phyloP scores from a whole-genome alignment of 148 eudicot species.

The Arctostaphylos glauca region DNA sequence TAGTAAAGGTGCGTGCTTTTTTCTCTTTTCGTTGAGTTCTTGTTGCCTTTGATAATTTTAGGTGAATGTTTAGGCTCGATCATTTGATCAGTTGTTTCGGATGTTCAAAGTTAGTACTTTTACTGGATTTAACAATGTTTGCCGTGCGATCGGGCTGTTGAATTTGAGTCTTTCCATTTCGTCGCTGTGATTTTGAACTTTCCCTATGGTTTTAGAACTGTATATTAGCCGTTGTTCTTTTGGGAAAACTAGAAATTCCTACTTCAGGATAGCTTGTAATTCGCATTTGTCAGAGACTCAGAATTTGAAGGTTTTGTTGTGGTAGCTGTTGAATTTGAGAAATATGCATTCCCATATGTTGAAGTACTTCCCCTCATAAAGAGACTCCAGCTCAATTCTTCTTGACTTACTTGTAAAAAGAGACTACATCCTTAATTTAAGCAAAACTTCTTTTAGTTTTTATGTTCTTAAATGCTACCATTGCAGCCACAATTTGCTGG shows the following conservation, averaged over 20 bases:
- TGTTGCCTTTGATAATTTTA: neutral
- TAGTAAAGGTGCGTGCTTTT: constrained; percentile 20
- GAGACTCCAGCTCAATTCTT: neutral
- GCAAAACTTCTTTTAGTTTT: neutral
- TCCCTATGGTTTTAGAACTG: neutral
- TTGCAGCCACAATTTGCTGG: neutral
- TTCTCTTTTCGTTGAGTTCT: neutral
- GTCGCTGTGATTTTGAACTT: neutral
- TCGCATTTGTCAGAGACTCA: neutral
- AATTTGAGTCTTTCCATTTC: constrained; percentile 14
- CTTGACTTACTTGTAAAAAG: neutral
- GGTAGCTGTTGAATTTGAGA: neutral
- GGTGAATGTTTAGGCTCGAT: neutral
- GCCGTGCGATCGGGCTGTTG: constrained; percentile 10
- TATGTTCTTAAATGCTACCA: neutral
- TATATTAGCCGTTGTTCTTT: neutral
- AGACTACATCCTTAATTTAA: neutral
- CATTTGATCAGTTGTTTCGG: constrained; percentile 9
- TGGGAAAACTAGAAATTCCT: no score
- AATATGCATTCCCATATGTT: neutral
- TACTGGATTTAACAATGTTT: constrained; percentile 5
- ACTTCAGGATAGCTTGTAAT: neutral
- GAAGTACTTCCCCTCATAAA: neutral
- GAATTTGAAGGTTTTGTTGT: neutral
- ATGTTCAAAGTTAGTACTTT: constrained; percentile 15